phyloP scores from a whole-genome alignment of 1,139 yeast genomes.

The Hyphopichia burtonii region DNA sequence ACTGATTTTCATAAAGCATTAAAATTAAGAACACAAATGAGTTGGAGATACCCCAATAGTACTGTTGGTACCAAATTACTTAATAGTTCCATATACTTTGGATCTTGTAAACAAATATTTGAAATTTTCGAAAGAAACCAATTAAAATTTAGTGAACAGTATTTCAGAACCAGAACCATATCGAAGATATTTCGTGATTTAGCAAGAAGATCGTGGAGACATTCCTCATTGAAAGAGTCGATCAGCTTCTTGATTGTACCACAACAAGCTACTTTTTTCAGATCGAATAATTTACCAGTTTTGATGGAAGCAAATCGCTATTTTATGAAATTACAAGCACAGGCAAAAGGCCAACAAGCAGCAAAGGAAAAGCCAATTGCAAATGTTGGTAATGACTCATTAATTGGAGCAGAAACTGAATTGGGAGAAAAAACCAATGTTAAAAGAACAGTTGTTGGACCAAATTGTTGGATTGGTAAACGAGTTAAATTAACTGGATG shows the following conservation, averaged over 20 bases:
- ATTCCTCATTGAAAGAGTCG: slow-evolving; percentile 55
- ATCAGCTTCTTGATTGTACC: slow-evolving; percentile 68
- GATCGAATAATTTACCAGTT: slow-evolving; percentile 76
- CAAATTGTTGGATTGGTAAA: slow-evolving; percentile 75
- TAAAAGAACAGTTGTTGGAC: slow-evolving; percentile 76
- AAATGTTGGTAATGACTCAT: slow-evolving; percentile 83
- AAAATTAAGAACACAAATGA: slow-evolving; percentile 78
- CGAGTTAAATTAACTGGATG: slow-evolving; percentile 88
- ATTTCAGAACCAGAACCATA: slow-evolving; percentile 49
- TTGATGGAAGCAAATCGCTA: slow-evolving; percentile 90
- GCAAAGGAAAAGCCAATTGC: slow-evolving; percentile 64
- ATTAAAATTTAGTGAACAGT: slow-evolving; percentile 34
- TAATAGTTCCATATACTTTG: slow-evolving; percentile 79
- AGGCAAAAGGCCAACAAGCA: slow-evolving; percentile 35
- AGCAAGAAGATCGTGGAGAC: slow-evolving; percentile 91
- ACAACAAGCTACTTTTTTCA: slow-evolving; percentile 62
- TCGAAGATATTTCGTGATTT: slow-evolving; percentile 78
- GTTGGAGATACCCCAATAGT: slow-evolving; percentile 83
- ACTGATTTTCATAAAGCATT: slow-evolving; percentile 69
- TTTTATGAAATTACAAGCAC: slow-evolving; percentile 55
- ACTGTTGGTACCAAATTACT: slow-evolving; percentile 73
- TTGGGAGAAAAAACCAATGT: slow-evolving; percentile 82
- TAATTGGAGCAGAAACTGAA: slow-evolving; percentile 58
- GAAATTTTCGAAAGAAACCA: slow-evolving; percentile 29
- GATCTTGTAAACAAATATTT: slow-evolving; percentile 52